Percentiles rank a stretch among this genome's conserved stretches.
These are phyloP conservation scores for Nannochloris sp. DNA, from an alignment of 139 green algal species.

Conservation along the genomic window DNA sequence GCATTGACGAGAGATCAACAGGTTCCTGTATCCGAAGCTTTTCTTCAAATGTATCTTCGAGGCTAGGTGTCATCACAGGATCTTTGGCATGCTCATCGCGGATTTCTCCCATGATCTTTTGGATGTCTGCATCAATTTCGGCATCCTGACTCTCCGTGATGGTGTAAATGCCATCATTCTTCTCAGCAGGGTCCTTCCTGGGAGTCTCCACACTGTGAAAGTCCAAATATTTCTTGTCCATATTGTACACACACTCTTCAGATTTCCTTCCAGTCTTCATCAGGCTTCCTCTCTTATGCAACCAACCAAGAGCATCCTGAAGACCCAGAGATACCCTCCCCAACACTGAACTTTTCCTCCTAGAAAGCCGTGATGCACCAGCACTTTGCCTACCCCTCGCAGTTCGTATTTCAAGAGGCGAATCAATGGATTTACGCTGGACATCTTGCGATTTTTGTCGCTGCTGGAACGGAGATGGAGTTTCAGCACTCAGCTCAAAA, in stretches of 20 bases:
- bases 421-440: background rate
- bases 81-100: background rate
- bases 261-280: background rate
- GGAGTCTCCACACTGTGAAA: too few relatives aligned
- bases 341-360: background rate
- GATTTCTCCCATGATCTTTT: background rate
- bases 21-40: background rate
- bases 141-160: background rate
- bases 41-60: background rate
- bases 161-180: background rate
- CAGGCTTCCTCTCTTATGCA: background rate
- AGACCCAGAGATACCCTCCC: background rate
- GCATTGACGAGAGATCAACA: slow-evolving; percentile 12
- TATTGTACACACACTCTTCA: background rate
- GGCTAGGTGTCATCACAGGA: slow-evolving; percentile 1
- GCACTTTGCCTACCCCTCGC: background rate
- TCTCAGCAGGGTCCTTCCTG: too few relatives aligned
- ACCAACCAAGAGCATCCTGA: slow-evolving; percentile 3
- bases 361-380: background rate
- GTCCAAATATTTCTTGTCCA: background rate
- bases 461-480: slow-evolving; percentile 6
- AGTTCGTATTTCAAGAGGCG: background rate
- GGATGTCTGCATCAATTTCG: background rate
- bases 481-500: slow-evolving; percentile 48
- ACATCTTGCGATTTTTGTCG: background rate